phyloP scores from a whole-genome alignment of 1,284 basidiomycete species.

The Irpex rosettiformis region DNA sequence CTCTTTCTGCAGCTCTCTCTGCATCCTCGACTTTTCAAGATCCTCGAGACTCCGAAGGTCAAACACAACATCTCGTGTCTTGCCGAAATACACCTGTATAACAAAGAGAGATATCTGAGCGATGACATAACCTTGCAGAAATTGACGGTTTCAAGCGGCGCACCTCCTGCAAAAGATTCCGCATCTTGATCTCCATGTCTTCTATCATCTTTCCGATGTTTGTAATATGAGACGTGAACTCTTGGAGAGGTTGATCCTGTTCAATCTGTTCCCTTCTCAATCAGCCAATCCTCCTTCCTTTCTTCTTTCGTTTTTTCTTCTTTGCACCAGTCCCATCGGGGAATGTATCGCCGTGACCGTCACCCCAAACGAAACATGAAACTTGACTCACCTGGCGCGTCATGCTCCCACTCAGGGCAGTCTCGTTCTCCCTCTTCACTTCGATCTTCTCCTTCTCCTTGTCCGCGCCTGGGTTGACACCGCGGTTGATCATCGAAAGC shows the following conservation, averaged over 20 bases:
- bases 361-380: background rate
- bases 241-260: slow-evolving; percentile 79
- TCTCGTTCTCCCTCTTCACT: slow-evolving; percentile 65
- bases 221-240: slow-evolving; percentile 78
- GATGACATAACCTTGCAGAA: background rate
- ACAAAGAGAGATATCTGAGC: background rate
- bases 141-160: slow-evolving; percentile 16
- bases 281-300: too few species aligned
- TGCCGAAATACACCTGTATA: slow-evolving; percentile 90
- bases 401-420: slow-evolving; percentile 93
- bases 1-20: slow-evolving; percentile 90
- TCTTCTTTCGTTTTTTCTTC: background rate
- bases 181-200: slow-evolving; percentile 99
- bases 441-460: slow-evolving; percentile 37
- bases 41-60: slow-evolving; percentile 88
- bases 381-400: slow-evolving; percentile 78
- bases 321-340: background rate
- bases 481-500: slow-evolving; percentile 81
- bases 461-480: slow-evolving; percentile 20
- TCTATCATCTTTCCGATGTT: slow-evolving; percentile 96
- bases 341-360: background rate
- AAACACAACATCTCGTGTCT: slow-evolving; percentile 93
- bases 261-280: slow-evolving; percentile 55
- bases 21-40: slow-evolving; percentile 77
- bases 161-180: slow-evolving; percentile 89